These are phyloP conservation scores for Dictyophora rubrovolvata DNA, from an alignment of 768 basidiomycete species.

Conservation along the genomic window DNA sequence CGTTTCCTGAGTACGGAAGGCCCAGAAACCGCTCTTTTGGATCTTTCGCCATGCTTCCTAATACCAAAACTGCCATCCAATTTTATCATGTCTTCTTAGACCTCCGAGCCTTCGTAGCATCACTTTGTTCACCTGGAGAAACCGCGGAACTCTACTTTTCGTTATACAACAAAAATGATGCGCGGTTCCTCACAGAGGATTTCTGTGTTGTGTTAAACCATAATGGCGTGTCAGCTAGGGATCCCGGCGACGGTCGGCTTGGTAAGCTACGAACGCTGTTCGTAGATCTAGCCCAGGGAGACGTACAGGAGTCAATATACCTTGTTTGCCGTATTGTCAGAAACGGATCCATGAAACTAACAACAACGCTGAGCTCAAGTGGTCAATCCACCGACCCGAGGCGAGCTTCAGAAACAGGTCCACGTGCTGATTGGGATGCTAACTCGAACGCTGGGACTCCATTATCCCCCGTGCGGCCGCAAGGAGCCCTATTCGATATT, in stretches of 20 bases:
- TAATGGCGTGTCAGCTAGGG: slow-evolving; percentile 77
- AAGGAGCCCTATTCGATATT: neutral
- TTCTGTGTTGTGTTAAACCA: slow-evolving; percentile 85
- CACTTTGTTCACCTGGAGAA: slow-evolving; percentile 83
- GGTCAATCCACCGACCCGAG: slow-evolving; percentile 5
- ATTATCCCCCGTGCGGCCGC: slow-evolving; percentile 9
- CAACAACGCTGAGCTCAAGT: slow-evolving; percentile 37
- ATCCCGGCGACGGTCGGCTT: slow-evolving; percentile 41
- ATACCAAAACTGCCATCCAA: slow-evolving; percentile 39
- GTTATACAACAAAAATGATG: slow-evolving; percentile 75
- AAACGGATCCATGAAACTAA: slow-evolving; percentile 77
- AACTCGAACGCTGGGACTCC: neutral
- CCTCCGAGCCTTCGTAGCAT: slow-evolving; percentile 84
- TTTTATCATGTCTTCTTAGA: slow-evolving; percentile 91
- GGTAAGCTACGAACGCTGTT: slow-evolving; percentile 76
- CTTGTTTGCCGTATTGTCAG: slow-evolving; percentile 86
- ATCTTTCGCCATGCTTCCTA: slow-evolving; percentile 22
- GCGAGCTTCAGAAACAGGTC: slow-evolving; percentile 3
- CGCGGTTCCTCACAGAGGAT: slow-evolving; percentile 88
- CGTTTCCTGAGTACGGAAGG: slow-evolving; percentile 50
- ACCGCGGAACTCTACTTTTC: slow-evolving; percentile 91
- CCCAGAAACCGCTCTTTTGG: slow-evolving; percentile 25
- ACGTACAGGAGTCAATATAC: slow-evolving; percentile 77
- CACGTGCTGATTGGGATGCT: neutral
- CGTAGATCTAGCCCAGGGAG: slow-evolving; percentile 76